Evolutionary conservation across 306 rosid genomes (phyloP), one percentile per base, ranked within the genome.

Genomic region (Acacia confusa): DNA sequence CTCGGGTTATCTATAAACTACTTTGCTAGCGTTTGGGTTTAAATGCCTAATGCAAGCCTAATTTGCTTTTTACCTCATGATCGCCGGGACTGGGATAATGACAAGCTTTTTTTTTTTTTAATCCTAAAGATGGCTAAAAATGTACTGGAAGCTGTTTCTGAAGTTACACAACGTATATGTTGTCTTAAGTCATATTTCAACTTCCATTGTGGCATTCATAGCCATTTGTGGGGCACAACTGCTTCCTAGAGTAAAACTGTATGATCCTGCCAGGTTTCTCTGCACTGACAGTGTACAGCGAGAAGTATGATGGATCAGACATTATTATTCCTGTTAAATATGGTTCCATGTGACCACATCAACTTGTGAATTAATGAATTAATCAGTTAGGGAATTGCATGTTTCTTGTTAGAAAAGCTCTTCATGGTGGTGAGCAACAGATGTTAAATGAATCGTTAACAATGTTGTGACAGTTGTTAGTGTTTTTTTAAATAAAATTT

Each of bases 211-310:
- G 92, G 94, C 89, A 91, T 92, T 83, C 86, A 72, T 83, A 88
- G 94, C 97, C 94, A 81, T 68, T 52, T 82, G 91, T 87, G 90
- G 94, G 76, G 74, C 78, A 28, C 84, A 60, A 83, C 78, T 75
- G 95, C 97, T 93, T 96, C 99, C 99, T 85, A 96, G 40, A 92
- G 74, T 87, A 83, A 90, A 72, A 11, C 74, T 65, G 17, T 25
- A 20, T 82, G 97, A 89, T 85, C 97, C 97, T 93, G 94, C 94
- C 97, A 96, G 99, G 99, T 96, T 94, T 93, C 98, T 92, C 92
- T 96, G 98, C 86, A 96, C 91, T 93, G 99, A 81, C 98, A 96
- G 98, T 94, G 99, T 93, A 89, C 99, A 91, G 99, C 44, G 99
- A 93, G 99, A 96, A 96, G 98, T 96, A 96, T 93, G 98, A 96